Evolutionary conservation across 1,284 basidiomycete genomes (phyloP), one percentile per base, ranked within the genome.

Genomic region (Bondarzewia mesenterica): DNA sequence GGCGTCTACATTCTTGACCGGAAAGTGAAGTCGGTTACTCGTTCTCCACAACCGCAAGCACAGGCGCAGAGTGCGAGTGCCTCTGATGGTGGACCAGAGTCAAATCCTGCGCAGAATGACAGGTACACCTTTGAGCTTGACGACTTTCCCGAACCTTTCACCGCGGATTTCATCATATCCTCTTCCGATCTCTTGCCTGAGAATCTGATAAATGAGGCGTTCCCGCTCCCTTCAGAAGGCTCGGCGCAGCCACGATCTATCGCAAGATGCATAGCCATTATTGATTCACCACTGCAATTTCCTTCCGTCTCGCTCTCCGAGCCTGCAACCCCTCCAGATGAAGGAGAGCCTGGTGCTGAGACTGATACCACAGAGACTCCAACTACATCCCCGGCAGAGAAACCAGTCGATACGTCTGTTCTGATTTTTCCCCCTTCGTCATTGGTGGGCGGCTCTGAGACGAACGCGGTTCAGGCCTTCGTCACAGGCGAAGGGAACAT

Each of bases 1-100:
- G 85, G 78, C 0, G 85, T 85, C 1, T 95, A 95, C 62, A 85
- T 96, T 51, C 77, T 96, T 1, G 89, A 83, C n/a, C 74, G 77
- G 36, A 63, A 64, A 0, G 63, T 88, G 8, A 53, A 59, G 1
- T 70, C 74, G 7, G 61, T 82, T 18, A 64, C 54, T 0, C 63
- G 60, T n/a, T 43, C 59, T 52, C n/a, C 52, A 54, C 5, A 39
- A 59, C 41, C 29, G 51, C 18, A 39, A 48, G 20, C 55, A 54
- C 8, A 48, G 52, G 12, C 48, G 47, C 10, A 23, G 38, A 26
- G 5, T 12, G 12, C 7, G 8, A n/a, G 14, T 23, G 5, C 50
- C 55, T 40, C 16, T 49, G 15, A 48, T 49, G 51, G n/a, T n/a
- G n/a, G n/a, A n/a, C n/a, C n/a, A n/a, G n/a, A n/a, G n/a, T n/a